A percentile compares a stretch with the other conserved stretches of the same genome.
These are phyloP conservation scores for Potentilla sterilis DNA, from an alignment of 306 rosid genomes.

Conservation along the genomic window DNA sequence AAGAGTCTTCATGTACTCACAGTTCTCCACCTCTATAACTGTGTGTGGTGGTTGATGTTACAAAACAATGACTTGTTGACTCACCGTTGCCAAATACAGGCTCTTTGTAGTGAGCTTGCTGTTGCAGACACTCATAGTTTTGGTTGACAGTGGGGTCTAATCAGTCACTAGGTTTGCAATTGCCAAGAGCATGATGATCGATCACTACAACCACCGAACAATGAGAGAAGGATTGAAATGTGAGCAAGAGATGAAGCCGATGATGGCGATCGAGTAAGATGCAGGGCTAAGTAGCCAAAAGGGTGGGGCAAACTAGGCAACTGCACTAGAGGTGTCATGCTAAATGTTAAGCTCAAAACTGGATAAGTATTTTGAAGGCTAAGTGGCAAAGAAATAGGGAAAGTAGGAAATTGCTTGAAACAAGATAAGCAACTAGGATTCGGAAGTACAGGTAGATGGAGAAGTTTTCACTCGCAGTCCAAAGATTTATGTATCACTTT, in stretches of 20 bases:
- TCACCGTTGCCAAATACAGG: neutral
- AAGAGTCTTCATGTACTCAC: neutral
- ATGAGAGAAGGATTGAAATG: neutral
- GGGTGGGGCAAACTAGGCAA: neutral
- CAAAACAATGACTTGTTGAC: neutral
- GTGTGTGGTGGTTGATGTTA: neutral
- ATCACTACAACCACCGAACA: neutral
- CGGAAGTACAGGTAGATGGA: neutral
- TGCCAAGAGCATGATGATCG: neutral
- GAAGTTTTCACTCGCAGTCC: neutral
- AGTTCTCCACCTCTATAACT: neutral
- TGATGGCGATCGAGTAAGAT: neutral
- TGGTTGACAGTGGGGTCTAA: neutral
- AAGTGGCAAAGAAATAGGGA: neutral
- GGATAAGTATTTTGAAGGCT: neutral
- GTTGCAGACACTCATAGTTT: neutral
- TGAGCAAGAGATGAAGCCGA: neutral
- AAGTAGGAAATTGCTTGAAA: neutral
- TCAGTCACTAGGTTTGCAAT: neutral
- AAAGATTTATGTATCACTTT: neutral
- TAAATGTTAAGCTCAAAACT: neutral
- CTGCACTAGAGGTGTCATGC: neutral
- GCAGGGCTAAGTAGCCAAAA: neutral
- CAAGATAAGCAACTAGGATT: neutral
- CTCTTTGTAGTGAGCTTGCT: neutral